Evolutionary conservation across 352 stramenopile genomes (phyloP), one percentile per base, ranked within the genome.

Genomic region (Elongisporangium senticosum): DNA sequence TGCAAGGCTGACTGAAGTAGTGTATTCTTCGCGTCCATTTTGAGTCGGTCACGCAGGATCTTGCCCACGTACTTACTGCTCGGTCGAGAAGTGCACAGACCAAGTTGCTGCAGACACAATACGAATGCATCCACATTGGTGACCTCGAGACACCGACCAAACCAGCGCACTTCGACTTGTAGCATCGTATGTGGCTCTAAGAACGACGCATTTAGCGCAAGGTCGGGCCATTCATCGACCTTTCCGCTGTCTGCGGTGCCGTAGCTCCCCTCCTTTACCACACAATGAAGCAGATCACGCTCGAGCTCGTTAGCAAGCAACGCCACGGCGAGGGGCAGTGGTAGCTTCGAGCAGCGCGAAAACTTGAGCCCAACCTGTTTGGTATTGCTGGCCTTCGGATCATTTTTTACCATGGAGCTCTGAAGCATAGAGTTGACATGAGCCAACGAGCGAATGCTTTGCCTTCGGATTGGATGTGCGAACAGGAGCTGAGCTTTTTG

Each of bases 301-400:
- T 90, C 77, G 7, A 55, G 76, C 53, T 86, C 80, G 53, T 88
- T 90, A n/a, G 80, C 77, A 7, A 90, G 71, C 23, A 90, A 61
- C 17, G 74, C 75, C 26, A 88, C 69, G 1, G 58, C 76, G 13
- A 90, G 69, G 19, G 80, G 77, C 1, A 90, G 55, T 15, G 80
- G 80, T 1, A 90, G 28, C 63, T 79, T 82, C 50, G 77, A 87
- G 24, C 65, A 87, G 13, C 59, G 58, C 0, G 55, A 51, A 26
- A 67, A 68, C 48, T 61, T 67, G 26, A 23, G 40, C 5, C 55
- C 59, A 4, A 49, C 15, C 6, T 37, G 17, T 26, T 49, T 59
- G 14, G 2, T 55, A 6, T 51, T 53, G 14, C 6, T 47, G 23
- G 11, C 39, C 37, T 7, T 52, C 22, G 33, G 33, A 17, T 43